A percentile compares a stretch with the other conserved stretches of the same genome.
Conservation (phyloP, 805 yeast genomes). For the Candida xyloterini region DNA sequence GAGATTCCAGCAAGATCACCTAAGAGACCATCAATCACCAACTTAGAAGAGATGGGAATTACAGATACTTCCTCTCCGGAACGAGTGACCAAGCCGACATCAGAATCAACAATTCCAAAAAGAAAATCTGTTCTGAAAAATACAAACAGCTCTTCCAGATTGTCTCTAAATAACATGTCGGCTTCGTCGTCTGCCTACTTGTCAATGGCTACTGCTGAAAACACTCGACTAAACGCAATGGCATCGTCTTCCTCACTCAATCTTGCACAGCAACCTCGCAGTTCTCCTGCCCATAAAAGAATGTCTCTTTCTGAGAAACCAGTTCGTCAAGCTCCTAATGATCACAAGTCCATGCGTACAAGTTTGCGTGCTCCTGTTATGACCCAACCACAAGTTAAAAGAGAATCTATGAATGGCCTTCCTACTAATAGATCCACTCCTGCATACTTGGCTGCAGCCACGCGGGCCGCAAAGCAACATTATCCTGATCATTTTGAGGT, state of each 20-base stretch:
- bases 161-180: conserved; percentile 22
- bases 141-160: conserved; percentile 16
- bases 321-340: conserved; percentile 4
- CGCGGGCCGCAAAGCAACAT: conserved; percentile 27
- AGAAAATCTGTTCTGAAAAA: conserved; percentile 50
- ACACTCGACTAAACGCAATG: conserved; percentile 69
- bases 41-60: conserved; percentile 16
- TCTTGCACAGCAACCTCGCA: conserved; percentile 14
- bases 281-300: conserved; percentile 4
- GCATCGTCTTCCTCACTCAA: conserved; percentile 41
- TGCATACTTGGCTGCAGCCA: conserved; percentile 33
- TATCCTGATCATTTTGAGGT: conserved; percentile 13
- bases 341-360: conserved; percentile 32
- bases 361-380: conserved; percentile 24
- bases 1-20: conserved; percentile 20
- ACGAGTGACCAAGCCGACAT: background rate
- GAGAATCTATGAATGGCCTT: conserved; percentile 32
- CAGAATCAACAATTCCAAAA: conserved; percentile 16
- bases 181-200: conserved; percentile 64
- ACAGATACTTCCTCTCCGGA: conserved; percentile 11
- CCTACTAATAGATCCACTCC: conserved; percentile 8
- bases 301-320: conserved; percentile 9
- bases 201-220: conserved; percentile 73
- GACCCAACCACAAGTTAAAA: conserved; percentile 3
- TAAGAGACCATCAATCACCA: conserved; percentile 6